Evolutionary conservation across 805 yeast genomes (phyloP), one percentile per base, ranked within the genome.

Genomic region (Candida mattraensis): DNA sequence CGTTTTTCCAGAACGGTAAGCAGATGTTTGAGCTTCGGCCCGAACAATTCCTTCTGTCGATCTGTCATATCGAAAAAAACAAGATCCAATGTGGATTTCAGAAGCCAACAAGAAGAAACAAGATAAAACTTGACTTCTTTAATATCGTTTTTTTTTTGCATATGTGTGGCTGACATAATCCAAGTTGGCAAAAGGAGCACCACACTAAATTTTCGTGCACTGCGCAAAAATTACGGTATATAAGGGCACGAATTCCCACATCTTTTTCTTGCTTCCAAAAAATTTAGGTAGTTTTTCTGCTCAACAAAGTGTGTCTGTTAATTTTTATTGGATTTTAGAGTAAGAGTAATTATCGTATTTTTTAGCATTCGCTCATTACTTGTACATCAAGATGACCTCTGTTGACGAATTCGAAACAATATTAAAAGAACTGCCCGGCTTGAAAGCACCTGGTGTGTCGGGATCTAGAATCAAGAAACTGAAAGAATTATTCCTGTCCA

Each of bases 391-490:
- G 74, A 58, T 72, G 22, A 35, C 39, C 28, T 42, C 57, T 39
- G 58, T 64, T 41, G 70, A 68, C 49, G 67, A 72, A 47, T 74
- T 76, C 50, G 76, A 72, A 45, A 45, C 61, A 30, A 65, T 67
- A 20, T 60, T 74, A 40, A 69, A 67, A 45, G 80, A 75, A 53
- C 57, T 76, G 35, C 67, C 74, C 18, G 69, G 74, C 5, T 64
- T 83, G 51, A 83, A 81, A 62, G 77, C 96, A 11, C 91, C 91
- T 10, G 98, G 99, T 42, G 93, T 91, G 35, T 88, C 97, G 18
- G 98, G 98, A 28, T 80, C 95, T 37, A 87, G 96, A 67, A 93
- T 91, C 63, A 86, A 86, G 61, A 80, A 80, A 54, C 69, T 89
- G 56, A 85, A 91, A 29, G 83, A 85, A 39, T 60, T 85, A 44